phyloP scores from a whole-genome alignment of 2,329 filamentous ascomycete species.

The Paraconiothyrium sp. region DNA sequence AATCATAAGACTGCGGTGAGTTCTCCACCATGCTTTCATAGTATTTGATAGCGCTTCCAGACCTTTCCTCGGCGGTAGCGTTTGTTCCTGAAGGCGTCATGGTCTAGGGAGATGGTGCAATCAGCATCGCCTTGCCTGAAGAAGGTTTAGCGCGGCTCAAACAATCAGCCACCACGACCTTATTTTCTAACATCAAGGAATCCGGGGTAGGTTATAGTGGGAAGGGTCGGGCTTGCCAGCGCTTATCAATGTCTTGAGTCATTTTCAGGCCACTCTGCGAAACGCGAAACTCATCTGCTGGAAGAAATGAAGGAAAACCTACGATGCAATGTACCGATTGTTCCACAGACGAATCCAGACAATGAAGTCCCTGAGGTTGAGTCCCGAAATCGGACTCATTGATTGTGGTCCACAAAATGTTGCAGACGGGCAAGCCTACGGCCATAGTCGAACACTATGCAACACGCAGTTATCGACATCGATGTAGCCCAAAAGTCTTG shows the following conservation, averaged over 20 bases:
- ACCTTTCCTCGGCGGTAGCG: neutral
- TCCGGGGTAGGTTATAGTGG: neutral
- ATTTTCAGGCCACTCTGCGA: neutral
- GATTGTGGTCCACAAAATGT: no score
- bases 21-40: neutral
- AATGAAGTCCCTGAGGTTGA: neutral
- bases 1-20: neutral
- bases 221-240: neutral
- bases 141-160: conserved; percentile 12
- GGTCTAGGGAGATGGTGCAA: conserved; percentile 11
- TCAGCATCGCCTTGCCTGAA: conserved; percentile 5
- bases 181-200: neutral
- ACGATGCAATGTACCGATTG: neutral
- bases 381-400: neutral
- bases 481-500: neutral
- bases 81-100: conserved; percentile 12
- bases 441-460: neutral
- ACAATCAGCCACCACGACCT: conserved; percentile 7
- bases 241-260: neutral
- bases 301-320: neutral
- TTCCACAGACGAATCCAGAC: conserved; percentile 2
- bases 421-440: neutral
- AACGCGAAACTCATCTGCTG: neutral
- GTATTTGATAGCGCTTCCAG: neutral
- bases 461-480: neutral